Conservation (phyloP, 768 basidiomycete genomes). For the Lyophyllum shimeji region DNA sequence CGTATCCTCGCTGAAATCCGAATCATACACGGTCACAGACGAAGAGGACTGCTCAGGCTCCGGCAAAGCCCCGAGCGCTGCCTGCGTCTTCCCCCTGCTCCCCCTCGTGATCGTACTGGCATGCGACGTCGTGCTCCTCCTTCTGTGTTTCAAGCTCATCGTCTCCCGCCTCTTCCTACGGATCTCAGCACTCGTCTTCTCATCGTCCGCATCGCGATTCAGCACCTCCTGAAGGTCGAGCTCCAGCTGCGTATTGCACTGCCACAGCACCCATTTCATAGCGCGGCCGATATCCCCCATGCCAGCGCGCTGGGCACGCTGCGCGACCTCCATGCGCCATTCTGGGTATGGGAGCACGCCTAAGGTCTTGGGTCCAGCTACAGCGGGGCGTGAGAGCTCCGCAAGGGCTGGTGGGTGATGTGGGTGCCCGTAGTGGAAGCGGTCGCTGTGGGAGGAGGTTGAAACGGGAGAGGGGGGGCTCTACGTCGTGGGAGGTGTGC, state of each 20-base stretch:
- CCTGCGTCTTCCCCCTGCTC: conserved; percentile 14
- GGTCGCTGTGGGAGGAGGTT: conserved; percentile 6
- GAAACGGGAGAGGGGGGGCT: conserved; percentile 5
- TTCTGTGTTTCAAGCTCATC: conserved; percentile 18
- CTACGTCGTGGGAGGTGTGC: neutral
- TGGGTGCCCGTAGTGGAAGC: conserved; percentile 7
- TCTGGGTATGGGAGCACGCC: conserved; percentile 61
- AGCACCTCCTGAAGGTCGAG: conserved; percentile 21
- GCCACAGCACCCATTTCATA: conserved; percentile 45
- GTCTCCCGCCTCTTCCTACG: conserved; percentile 13
- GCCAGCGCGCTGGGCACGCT: conserved; percentile 55
- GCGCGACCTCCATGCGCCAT: conserved; percentile 55
- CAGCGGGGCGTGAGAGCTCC: conserved; percentile 14
- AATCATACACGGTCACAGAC: conserved; percentile 15
- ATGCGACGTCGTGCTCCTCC: conserved; percentile 18
- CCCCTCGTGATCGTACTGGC: conserved; percentile 14
- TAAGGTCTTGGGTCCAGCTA: conserved; percentile 21
- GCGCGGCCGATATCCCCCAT: conserved; percentile 57
- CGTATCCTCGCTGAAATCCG: conserved; percentile 22
- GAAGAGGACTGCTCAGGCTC: conserved; percentile 6
- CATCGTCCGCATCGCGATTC: conserved; percentile 17
- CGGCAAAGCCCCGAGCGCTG: neutral
- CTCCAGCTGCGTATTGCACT: conserved; percentile 11
- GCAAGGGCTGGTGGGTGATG: conserved; percentile 18
- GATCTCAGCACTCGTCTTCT: conserved; percentile 8